A percentile compares a stretch with the other conserved stretches of the same genome.
Evolutionary conservation across 2,329 filamentous ascomycete species (phyloP).

Genomic region (Exophiala bonariae): DNA sequence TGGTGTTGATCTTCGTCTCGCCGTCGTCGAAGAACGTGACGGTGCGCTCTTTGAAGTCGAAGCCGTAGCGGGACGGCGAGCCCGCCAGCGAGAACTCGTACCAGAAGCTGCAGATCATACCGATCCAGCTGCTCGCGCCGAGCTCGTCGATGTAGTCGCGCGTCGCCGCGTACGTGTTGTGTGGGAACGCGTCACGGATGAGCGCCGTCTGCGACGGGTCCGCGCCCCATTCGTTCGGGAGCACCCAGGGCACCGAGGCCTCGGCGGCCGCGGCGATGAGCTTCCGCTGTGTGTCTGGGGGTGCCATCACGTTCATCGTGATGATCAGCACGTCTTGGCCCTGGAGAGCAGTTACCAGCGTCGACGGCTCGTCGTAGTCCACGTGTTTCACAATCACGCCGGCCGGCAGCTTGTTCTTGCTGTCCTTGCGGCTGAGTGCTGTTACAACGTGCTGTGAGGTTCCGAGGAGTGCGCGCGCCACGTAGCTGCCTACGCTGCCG

Average conservation of each 20-base stretch:
- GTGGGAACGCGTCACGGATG: constrained; percentile 40
- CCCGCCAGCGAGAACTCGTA: constrained; percentile 53
- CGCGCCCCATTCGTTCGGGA: constrained; percentile 51
- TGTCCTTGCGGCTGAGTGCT: constrained; percentile 51
- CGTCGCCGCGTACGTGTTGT: constrained; percentile 23
- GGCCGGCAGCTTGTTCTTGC: constrained; percentile 43
- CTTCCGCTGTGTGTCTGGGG: constrained; percentile 48
- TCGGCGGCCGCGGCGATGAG: constrained; percentile 57
- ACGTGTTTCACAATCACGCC: constrained; percentile 37
- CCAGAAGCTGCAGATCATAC: constrained; percentile 51
- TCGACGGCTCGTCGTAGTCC: constrained; percentile 48
- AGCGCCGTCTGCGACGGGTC: constrained; percentile 35
- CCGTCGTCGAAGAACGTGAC: constrained; percentile 59
- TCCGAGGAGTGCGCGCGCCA: constrained; percentile 39
- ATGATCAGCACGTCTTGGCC: constrained; percentile 61
- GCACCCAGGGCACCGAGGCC: constrained; percentile 55
- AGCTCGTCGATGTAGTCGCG: constrained; percentile 42
- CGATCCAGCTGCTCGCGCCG: constrained; percentile 46
- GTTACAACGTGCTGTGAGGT: constrained; percentile 54
- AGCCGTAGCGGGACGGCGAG: constrained; percentile 43
- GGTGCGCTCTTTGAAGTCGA: constrained; percentile 47
- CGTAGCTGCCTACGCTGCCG: constrained; percentile 47
- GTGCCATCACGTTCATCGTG: constrained; percentile 49
- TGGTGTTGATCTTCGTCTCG: constrained; percentile 54
- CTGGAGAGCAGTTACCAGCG: constrained; percentile 51